phyloP scores from a whole-genome alignment of 306 rosid genomes.

The Biancaea sappan region DNA sequence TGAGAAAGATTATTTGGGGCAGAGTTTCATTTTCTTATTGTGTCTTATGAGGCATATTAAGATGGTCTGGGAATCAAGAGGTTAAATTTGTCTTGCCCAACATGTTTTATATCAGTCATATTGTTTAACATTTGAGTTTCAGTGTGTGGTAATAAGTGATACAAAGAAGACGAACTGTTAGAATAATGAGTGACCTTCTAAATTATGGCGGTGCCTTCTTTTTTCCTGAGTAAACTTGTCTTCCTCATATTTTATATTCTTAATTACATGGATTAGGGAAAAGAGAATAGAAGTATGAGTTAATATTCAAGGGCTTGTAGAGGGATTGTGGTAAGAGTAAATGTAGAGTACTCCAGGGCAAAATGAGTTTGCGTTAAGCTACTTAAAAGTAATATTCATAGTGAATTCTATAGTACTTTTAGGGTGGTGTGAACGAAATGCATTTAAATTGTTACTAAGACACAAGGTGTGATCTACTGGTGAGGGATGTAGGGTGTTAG shows the following conservation, averaged over 20 bases:
- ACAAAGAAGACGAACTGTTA: not conserved
- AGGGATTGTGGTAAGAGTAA: not conserved
- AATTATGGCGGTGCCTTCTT: not conserved
- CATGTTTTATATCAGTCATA: not conserved
- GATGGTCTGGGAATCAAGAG: not conserved
- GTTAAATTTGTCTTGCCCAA: not conserved
- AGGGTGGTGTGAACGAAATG: not conserved
- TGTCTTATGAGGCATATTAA: not conserved
- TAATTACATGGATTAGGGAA: not conserved
- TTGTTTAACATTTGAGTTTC: not conserved
- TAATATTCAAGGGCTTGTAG: too few relatives aligned
- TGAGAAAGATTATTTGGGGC: not conserved
- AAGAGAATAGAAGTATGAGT: not conserved
- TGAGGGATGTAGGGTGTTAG: too few relatives aligned
- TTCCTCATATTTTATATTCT: not conserved
- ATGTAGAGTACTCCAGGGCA: not conserved
- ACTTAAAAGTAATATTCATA: not conserved
- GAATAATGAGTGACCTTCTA: not conserved
- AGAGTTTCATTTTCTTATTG: not conserved
- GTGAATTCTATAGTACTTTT: not conserved
- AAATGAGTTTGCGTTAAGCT: not conserved
- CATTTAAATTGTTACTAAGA: too few relatives aligned
- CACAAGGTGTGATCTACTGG: too few relatives aligned
- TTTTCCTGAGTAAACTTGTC: not conserved
- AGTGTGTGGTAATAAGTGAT: not conserved